These are phyloP conservation scores for Pezicula carpinea DNA, from an alignment of 2,329 filamentous ascomycete species.

Conservation along the genomic window DNA sequence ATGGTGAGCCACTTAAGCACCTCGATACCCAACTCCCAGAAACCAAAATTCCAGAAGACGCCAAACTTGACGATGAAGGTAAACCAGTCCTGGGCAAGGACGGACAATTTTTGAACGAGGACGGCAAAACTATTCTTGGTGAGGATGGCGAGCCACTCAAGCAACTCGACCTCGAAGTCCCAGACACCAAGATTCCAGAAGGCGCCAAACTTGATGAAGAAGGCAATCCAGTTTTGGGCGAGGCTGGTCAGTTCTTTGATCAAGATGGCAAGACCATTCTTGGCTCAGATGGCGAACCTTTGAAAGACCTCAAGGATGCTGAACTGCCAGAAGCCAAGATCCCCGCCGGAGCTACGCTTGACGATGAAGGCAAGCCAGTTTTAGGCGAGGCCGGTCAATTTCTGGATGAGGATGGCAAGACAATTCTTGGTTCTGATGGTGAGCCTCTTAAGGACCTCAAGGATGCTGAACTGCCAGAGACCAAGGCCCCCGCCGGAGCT, in stretches of 20 bases:
- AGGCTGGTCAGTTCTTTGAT: too few relatives aligned
- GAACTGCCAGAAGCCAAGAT: conserved; percentile 10
- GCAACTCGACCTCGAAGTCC: conserved; percentile 12
- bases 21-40: conserved; percentile 20
- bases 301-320: not conserved
- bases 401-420: conserved; percentile 21
- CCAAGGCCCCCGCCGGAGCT: conserved; percentile 25
- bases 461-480: conserved; percentile 27
- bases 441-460: conserved; percentile 52
- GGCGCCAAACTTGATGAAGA: not conserved
- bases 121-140: conserved; percentile 32
- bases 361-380: too few relatives aligned
- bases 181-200: conserved; percentile 12
- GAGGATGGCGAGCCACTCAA: conserved; percentile 12
- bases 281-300: too few relatives aligned
- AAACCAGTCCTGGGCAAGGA: not conserved
- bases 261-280: too few relatives aligned
- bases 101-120: not conserved
- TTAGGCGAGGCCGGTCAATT: not conserved
- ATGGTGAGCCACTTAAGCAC: not conserved
- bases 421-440: conserved; percentile 33
- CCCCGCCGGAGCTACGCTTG: too few relatives aligned
- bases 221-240: too few relatives aligned
- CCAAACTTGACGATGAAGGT: not conserved
- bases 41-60: not conserved